Conservation (phyloP, 495 filamentous ascomycete species). For the Aspergillus cavernicola region DNA sequence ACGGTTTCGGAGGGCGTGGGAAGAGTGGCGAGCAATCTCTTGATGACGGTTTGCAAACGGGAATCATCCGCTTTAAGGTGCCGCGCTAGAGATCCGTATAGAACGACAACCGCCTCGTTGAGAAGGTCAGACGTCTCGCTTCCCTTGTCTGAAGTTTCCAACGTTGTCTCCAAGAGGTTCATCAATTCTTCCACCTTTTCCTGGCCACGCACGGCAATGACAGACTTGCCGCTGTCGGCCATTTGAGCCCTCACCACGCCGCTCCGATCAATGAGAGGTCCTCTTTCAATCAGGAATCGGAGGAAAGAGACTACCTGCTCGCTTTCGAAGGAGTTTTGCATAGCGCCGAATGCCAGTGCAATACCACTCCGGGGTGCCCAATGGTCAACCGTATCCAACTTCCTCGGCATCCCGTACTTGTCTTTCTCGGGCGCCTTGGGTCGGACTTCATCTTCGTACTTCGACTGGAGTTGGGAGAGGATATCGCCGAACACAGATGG, state of each 20-base stretch:
- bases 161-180: conserved; percentile 78
- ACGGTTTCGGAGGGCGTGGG: conserved; percentile 96
- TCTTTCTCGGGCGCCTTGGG: conserved; percentile 78
- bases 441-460: conserved; percentile 74
- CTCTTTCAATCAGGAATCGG: conserved; percentile 76
- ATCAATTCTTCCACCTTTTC: conserved; percentile 83
- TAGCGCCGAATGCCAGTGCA: conserved; percentile 77
- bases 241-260: conserved; percentile 76
- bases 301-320: conserved; percentile 71
- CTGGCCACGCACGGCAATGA: conserved; percentile 76
- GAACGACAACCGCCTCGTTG: conserved; percentile 94
- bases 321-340: conserved; percentile 65
- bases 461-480: conserved; percentile 57
- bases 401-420: conserved; percentile 88
- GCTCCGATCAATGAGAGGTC: conserved; percentile 78
- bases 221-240: conserved; percentile 83
- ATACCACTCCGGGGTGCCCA: conserved; percentile 90
- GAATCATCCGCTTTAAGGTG: conserved; percentile 80
- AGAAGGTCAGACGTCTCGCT: conserved; percentile 77
- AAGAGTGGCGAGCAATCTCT: conserved; percentile 76
- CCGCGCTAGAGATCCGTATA: conserved; percentile 88
- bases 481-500: conserved; percentile 53
- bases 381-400: conserved; percentile 75
- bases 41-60: conserved; percentile 79
- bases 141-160: conserved; percentile 76